Conservation (phyloP, 1,284 basidiomycete species). For the Ceratobasidium sp. region DNA sequence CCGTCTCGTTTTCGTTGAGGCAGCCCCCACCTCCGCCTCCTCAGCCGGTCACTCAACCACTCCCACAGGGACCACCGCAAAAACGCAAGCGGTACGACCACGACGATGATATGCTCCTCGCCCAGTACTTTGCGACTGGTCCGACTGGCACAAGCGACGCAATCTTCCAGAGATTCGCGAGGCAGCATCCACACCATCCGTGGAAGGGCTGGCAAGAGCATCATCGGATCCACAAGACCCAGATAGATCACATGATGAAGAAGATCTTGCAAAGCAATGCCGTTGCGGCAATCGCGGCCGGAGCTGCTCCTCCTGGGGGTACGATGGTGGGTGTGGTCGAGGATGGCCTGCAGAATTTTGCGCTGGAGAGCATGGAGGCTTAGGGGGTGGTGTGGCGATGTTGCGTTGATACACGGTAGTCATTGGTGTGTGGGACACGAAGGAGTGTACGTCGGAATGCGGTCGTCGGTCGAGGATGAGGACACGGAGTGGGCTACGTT, state of each 20-base stretch:
- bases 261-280: slow-evolving; percentile 61
- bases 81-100: slow-evolving; percentile 84
- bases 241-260: slow-evolving; percentile 77
- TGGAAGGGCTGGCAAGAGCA: slow-evolving; percentile 92
- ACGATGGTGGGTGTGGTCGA: neutral
- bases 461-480: too few species aligned
- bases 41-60: slow-evolving; percentile 44
- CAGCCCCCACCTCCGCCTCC: slow-evolving; percentile 26
- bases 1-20: slow-evolving; percentile 51
- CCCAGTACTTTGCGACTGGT: slow-evolving; percentile 69
- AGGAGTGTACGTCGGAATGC: too few species aligned
- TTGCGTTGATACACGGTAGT: too few species aligned
- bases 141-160: slow-evolving; percentile 79
- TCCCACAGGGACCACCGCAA: slow-evolving; percentile 61
- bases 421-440: too few species aligned
- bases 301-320: neutral
- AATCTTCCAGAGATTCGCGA: slow-evolving; percentile 76
- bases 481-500: too few species aligned
- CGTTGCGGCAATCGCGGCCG: neutral
- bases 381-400: neutral
- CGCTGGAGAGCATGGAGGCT: slow-evolving; percentile 12
- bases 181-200: slow-evolving; percentile 76
- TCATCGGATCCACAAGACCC: slow-evolving; percentile 79
- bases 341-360: slow-evolving; percentile 13
- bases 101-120: slow-evolving; percentile 75